A percentile compares a stretch with the other conserved stretches of the same genome.
Evolutionary conservation across 139 green algal genomes (phyloP).

Genomic region (Spirogloea muscicola): DNA sequence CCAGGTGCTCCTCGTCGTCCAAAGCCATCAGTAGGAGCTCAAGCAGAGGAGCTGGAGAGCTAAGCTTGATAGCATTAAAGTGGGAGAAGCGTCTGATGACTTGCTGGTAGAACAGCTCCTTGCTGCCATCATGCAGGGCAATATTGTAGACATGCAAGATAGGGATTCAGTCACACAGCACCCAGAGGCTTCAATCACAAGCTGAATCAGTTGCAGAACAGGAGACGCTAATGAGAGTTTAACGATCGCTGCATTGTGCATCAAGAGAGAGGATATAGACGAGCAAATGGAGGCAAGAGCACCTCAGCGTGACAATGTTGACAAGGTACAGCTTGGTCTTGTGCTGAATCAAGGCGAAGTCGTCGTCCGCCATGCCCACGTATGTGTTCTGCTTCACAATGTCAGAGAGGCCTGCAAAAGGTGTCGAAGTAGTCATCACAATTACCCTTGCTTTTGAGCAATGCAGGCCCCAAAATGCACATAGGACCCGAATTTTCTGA

Average conservation of each 20-base stretch:
- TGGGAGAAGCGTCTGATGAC: conserved; percentile 56
- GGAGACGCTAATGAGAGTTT: too few species aligned
- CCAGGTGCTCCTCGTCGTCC: conserved; percentile 59
- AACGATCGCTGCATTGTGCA: too few species aligned
- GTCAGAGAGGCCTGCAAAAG: conserved; percentile 55
- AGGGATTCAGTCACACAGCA: too few species aligned
- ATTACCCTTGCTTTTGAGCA: too few species aligned
- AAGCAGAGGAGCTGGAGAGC: conserved; percentile 47
- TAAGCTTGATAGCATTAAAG: conserved; percentile 52
- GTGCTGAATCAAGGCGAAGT: conserved; percentile 71
- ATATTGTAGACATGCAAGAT: too few species aligned
- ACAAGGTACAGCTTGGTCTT: conserved; percentile 81
- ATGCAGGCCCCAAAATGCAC: too few species aligned
- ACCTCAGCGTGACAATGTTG: conserved; percentile 52
- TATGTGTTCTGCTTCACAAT: conserved; percentile 66
- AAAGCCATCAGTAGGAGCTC: conserved; percentile 66
- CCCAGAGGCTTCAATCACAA: too few species aligned
- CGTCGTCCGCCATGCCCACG: conserved; percentile 77
- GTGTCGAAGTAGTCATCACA: too few species aligned
- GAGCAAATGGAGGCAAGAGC: neutral
- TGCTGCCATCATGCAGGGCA: too few species aligned
- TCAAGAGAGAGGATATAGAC: too few species aligned
- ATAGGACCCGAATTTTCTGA: too few species aligned
- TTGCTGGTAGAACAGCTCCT: conserved; percentile 85
- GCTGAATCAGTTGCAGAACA: too few species aligned